Evolutionary conservation across 208 protist species (phyloP).

Genomic region (Histomonas meleagridis): DNA sequence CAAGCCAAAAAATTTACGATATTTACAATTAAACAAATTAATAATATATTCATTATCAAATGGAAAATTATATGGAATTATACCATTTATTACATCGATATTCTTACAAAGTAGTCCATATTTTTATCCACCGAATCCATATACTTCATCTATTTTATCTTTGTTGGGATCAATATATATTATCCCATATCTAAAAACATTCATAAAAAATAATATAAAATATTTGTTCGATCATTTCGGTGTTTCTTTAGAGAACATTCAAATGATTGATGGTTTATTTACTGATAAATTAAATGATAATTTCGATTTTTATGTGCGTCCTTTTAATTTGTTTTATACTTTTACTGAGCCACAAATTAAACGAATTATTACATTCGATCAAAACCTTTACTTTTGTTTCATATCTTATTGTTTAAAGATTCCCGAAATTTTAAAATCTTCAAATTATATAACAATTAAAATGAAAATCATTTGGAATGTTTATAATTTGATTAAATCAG

Average conservation of each 20-base stretch:
- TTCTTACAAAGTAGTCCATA: not conserved
- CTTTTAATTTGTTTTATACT: not conserved
- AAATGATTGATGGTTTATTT: not conserved
- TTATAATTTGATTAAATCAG: not conserved
- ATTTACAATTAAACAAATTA: not conserved
- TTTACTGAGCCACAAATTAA: not conserved
- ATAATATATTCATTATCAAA: not conserved
- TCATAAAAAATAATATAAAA: not conserved
- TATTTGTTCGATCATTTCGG: not conserved
- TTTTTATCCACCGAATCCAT: conserved; percentile 31
- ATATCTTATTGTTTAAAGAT: not conserved
- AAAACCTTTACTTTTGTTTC: not conserved
- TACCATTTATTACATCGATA: not conserved
- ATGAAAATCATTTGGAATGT: not conserved
- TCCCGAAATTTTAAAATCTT: not conserved
- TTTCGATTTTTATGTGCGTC: not conserved
- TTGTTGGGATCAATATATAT: not conserved
- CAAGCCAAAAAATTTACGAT: not conserved
- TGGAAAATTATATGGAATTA: not conserved
- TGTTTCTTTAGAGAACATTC: not conserved
- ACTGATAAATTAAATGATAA: not conserved
- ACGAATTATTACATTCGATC: not conserved
- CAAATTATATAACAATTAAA: not conserved
- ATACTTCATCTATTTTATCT: not conserved
- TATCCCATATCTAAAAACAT: not conserved